Conservation (phyloP, 306 rosid species). For the Styphnolobium japonicum region DNA sequence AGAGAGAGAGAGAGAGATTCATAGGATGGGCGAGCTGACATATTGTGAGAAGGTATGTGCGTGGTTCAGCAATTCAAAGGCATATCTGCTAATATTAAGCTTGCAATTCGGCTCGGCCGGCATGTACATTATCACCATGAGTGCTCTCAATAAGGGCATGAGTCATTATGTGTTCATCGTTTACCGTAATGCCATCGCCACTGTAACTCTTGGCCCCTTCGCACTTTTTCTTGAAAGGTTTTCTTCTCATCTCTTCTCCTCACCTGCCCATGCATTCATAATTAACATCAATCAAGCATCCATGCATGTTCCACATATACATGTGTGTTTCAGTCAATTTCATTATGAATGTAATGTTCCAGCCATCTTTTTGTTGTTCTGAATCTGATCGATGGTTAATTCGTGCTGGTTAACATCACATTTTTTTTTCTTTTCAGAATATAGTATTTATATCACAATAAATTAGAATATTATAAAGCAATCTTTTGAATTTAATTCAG, state of each 20-base stretch:
- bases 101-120: conserved; percentile 90
- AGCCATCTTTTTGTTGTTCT: background rate
- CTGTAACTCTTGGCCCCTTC: conserved; percentile 64
- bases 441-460: background rate
- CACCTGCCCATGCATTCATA: background rate
- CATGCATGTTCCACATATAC: background rate
- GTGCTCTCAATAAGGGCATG: conserved; percentile 71
- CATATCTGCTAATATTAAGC: conserved; percentile 59
- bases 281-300: background rate
- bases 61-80: conserved; percentile 33
- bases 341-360: background rate
- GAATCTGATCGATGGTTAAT: background rate
- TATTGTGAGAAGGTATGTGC: conserved; percentile 10
- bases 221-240: conserved; percentile 78
- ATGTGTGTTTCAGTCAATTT: background rate
- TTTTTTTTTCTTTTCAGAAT: background rate
- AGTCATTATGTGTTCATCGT: conserved; percentile 76
- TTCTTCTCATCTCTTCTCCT: background rate
- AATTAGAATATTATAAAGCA: background rate
- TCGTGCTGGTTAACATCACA: background rate
- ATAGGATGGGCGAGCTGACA: background rate
- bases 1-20: background rate
- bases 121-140: conserved; percentile 72
- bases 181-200: conserved; percentile 77
- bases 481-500: background rate